Evolutionary conservation across 306 rosid species (phyloP).

Genomic region (Prunus davidiana): DNA sequence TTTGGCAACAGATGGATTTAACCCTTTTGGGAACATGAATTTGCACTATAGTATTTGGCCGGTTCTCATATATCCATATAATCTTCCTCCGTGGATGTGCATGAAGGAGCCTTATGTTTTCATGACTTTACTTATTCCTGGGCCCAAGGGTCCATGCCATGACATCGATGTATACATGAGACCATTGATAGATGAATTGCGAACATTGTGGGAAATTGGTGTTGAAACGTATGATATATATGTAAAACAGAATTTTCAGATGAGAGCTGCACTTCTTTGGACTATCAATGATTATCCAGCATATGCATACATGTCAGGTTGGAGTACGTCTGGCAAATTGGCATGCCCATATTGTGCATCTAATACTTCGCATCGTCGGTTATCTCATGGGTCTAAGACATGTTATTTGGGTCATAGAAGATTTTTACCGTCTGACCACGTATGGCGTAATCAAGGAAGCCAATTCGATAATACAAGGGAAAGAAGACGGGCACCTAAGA

Average conservation of each 20-base stretch:
- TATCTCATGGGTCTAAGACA: too few species aligned
- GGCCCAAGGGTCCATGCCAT: background rate
- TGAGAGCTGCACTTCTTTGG: background rate
- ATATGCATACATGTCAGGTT: too few species aligned
- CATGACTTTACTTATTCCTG: background rate
- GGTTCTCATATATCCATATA: background rate
- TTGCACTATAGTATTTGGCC: background rate
- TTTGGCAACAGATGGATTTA: background rate
- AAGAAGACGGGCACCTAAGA: too few species aligned
- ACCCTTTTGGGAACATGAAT: background rate
- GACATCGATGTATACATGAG: background rate
- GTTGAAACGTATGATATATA: background rate
- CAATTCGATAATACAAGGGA: too few species aligned
- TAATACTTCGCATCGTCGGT: too few species aligned
- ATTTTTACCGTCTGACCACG: too few species aligned
- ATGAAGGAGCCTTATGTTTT: background rate
- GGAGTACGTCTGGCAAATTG: too few species aligned
- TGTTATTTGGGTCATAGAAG: too few species aligned
- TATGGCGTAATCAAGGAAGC: too few species aligned
- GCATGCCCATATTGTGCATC: too few species aligned
- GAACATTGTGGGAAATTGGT: background rate
- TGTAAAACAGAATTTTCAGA: background rate
- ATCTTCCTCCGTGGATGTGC: background rate
- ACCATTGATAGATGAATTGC: background rate
- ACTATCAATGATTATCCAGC: background rate